Evolutionary conservation across 768 basidiomycete genomes (phyloP).

Genomic region (Coprinopsis cinerea): DNA sequence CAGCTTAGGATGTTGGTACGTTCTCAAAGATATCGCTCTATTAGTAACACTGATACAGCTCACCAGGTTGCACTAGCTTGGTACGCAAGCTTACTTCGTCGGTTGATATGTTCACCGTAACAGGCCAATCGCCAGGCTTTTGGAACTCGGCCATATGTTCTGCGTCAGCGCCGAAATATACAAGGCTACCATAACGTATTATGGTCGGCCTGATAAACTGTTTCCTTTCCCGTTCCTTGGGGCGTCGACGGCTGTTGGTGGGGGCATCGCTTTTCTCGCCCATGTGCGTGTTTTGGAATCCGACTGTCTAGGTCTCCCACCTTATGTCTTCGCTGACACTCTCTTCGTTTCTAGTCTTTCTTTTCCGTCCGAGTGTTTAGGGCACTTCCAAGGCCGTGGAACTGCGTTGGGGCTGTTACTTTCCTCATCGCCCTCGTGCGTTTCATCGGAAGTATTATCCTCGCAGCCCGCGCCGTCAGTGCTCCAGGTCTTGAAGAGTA

Average conservation of each 20-base stretch:
- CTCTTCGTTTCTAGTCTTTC: conserved; percentile 4
- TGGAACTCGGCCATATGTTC: conserved; percentile 20
- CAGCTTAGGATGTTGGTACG: background rate
- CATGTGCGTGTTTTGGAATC: conserved; percentile 5
- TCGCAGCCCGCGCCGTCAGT: background rate
- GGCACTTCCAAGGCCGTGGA: conserved; percentile 8
- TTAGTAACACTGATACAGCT: background rate
- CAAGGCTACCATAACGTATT: conserved; percentile 14
- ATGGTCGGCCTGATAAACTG: conserved; percentile 6
- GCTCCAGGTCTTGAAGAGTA: background rate
- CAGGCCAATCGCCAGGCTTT: conserved; percentile 7
- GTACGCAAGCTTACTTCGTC: background rate
- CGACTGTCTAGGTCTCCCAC: background rate
- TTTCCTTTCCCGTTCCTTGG: conserved; percentile 11
- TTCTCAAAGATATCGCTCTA: background rate
- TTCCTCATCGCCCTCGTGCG: background rate
- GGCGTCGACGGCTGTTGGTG: conserved; percentile 9
- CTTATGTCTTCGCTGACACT: background rate
- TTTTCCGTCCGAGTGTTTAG: conserved; percentile 6
- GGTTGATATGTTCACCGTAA: background rate
- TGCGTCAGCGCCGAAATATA: conserved; percentile 17
- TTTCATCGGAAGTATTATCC: background rate
- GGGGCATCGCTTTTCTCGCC: conserved; percentile 9
- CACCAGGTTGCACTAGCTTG: background rate
- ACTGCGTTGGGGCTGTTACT: conserved; percentile 5